Conservation (phyloP, 1,284 basidiomycete species). For the Microbotryum scabiosae region DNA sequence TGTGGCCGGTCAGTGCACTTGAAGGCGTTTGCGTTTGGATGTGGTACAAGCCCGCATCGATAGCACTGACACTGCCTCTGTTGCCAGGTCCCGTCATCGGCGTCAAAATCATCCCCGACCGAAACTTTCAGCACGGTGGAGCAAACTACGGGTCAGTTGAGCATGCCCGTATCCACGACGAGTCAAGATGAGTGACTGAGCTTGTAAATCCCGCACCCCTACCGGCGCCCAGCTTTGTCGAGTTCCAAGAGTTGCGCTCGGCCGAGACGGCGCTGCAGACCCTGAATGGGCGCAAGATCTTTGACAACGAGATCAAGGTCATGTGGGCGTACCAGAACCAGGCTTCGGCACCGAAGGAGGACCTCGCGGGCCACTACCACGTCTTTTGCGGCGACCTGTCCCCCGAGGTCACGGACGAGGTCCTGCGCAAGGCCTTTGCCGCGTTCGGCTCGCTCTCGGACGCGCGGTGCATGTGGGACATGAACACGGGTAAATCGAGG, state of each 20-base stretch:
- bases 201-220: no score
- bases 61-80: no score
- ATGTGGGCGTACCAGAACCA: slow-evolving; percentile 69
- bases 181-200: no score
- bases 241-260: slow-evolving; percentile 77
- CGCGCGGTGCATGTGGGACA: slow-evolving; percentile 99
- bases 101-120: slow-evolving; percentile 97
- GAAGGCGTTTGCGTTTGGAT: not conserved
- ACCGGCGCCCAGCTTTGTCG: slow-evolving; percentile 29
- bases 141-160: slow-evolving; percentile 98
- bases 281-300: slow-evolving; percentile 94
- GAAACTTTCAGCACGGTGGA: slow-evolving; percentile 93
- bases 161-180: not conserved
- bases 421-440: slow-evolving; percentile 87
- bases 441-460: slow-evolving; percentile 92
- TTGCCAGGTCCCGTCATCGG: slow-evolving; percentile 76
- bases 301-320: slow-evolving; percentile 58
- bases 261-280: slow-evolving; percentile 95
- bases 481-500: slow-evolving; percentile 95
- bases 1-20: slow-evolving; percentile 24
- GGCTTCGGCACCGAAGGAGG: slow-evolving; percentile 73
- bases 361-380: slow-evolving; percentile 90
- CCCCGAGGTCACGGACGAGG: slow-evolving; percentile 96
- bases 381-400: slow-evolving; percentile 97
- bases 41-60: not conserved